Conservation (phyloP, 768 basidiomycete species). For the Phanerodontia chrysosporium region DNA sequence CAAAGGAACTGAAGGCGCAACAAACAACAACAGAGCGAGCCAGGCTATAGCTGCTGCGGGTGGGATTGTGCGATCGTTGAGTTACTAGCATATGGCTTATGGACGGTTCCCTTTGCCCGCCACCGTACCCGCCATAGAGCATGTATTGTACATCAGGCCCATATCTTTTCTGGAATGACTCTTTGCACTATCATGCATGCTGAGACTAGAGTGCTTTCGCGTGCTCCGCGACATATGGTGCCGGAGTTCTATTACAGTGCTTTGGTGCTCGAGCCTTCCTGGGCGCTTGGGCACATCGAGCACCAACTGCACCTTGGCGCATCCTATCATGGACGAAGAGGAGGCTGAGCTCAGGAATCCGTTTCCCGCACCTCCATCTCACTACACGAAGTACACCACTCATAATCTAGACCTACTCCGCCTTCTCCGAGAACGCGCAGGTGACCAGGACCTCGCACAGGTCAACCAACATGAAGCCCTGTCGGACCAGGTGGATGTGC, state of each 20-base stretch:
- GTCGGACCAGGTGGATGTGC: conserved; percentile 67
- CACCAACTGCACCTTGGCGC: too few relatives aligned
- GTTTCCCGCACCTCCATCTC: conserved; percentile 86
- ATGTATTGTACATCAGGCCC: too few relatives aligned
- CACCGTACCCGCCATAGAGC: too few relatives aligned
- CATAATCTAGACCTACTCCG: conserved; percentile 69
- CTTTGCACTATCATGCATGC: too few relatives aligned
- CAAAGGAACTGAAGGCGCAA: conserved; percentile 17
- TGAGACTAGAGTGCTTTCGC: too few relatives aligned
- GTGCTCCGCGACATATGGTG: too few relatives aligned
- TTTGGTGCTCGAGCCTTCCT: too few relatives aligned
- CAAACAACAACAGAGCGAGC: conserved; percentile 7
- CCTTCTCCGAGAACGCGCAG: conserved; percentile 52
- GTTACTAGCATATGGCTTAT: too few relatives aligned
- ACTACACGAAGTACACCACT: conserved; percentile 72
- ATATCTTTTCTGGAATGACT: too few relatives aligned
- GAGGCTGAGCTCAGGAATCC: conserved; percentile 79
- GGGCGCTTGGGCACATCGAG: neutral
- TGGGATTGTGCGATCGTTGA: neutral
- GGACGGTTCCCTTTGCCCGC: too few relatives aligned
- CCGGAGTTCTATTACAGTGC: too few relatives aligned
- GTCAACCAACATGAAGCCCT: conserved; percentile 59
- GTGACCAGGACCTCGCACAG: conserved; percentile 34
- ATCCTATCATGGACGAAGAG: conserved; percentile 58
- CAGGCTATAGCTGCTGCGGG: conserved; percentile 13